Base-by-base conservation (phyloP, 208 protist genomes). In the Trichomonas tenax region DNA sequence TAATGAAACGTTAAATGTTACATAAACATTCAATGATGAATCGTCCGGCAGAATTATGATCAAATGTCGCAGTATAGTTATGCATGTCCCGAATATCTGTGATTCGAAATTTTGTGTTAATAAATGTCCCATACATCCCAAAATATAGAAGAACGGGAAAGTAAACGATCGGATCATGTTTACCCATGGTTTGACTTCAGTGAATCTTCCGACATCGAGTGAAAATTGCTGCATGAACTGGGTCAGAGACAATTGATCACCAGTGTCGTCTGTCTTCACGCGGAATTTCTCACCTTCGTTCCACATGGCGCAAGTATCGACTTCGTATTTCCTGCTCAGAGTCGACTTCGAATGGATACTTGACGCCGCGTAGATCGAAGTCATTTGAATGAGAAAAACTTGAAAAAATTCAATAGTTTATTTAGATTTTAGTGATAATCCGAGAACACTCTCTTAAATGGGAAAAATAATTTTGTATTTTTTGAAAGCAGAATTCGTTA, bases 341-440 rank as follows among this genome's bases (percentile, higher is more conserved):
- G 82, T 89, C 17, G 82, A 89, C 82, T 89, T 41, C 40, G 82
- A 89, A 46, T 89, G 82, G n/a, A 89, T 89, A 46, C 38, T 89
- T 31, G 82, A 89, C 6, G 82, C 82, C 31, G 82, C 82, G 26
- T 89, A 46, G 8, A 89, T 38, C 3, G 82, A 89, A 89, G 82
- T 40, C 26, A 40, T 84, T 34, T 14, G 17, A 44, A 36, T 36
- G n/a, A n/a, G 63, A 34, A 36, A 23, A 82, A 23, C 63, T 6
- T 82, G 26, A 82, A 82, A 36, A n/a, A n/a, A n/a, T n/a, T n/a
- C n/a, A n/a, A n/a, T n/a, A n/a, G n/a, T n/a, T n/a, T n/a, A n/a
- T n/a, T n/a, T n/a, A n/a, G n/a, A n/a, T n/a, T n/a, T n/a, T n/a
- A n/a, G n/a, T n/a, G n/a, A n/a, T n/a, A n/a, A n/a, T n/a, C n/a